Percentiles rank a stretch among this genome's conserved stretches.
These are phyloP conservation scores for Cyphellophora europaea DNA, from an alignment of 2,329 filamentous ascomycete species.

Conservation along the genomic window DNA sequence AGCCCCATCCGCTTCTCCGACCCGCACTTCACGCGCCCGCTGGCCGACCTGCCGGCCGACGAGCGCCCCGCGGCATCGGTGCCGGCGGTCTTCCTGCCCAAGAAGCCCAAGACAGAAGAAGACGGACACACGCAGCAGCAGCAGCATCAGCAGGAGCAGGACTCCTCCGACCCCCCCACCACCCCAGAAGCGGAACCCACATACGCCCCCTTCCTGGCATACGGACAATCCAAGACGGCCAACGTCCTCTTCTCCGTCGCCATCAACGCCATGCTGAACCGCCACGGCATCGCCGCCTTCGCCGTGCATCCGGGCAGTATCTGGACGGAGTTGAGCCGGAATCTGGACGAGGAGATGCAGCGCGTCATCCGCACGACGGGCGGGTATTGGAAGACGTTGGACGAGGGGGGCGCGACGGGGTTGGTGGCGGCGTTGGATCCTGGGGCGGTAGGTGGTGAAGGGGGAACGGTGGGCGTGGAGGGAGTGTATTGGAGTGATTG, in stretches of 20 bases:
- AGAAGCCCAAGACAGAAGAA: neutral
- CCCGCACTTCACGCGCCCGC: constrained; percentile 23
- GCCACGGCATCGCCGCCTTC: constrained; percentile 27
- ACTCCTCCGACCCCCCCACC: constrained; percentile 16
- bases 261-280: constrained; percentile 30
- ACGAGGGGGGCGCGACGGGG: constrained; percentile 25
- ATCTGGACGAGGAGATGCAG: constrained; percentile 21
- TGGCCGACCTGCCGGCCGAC: constrained; percentile 11
- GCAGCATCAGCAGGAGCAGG: too few species aligned
- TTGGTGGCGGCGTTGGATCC: constrained; percentile 38
- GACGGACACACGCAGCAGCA: too few species aligned
- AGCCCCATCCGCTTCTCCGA: constrained; percentile 26
- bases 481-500: constrained; percentile 28
- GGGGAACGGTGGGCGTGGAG: constrained; percentile 2
- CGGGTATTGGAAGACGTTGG: constrained; percentile 16
- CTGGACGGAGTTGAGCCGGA: constrained; percentile 9
- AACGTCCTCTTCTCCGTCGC: constrained; percentile 35
- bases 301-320: constrained; percentile 31
- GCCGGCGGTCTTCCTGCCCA: constrained; percentile 1
- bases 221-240: constrained; percentile 40
- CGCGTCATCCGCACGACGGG: constrained; percentile 19
- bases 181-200: constrained; percentile 12
- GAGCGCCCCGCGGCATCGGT: constrained; percentile 6
- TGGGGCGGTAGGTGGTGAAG: constrained; percentile 21
- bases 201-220: constrained; percentile 29